Evolutionary conservation across 371 early-diverging fungal species (phyloP).

Genomic region (Actinomortierella wolfii): DNA sequence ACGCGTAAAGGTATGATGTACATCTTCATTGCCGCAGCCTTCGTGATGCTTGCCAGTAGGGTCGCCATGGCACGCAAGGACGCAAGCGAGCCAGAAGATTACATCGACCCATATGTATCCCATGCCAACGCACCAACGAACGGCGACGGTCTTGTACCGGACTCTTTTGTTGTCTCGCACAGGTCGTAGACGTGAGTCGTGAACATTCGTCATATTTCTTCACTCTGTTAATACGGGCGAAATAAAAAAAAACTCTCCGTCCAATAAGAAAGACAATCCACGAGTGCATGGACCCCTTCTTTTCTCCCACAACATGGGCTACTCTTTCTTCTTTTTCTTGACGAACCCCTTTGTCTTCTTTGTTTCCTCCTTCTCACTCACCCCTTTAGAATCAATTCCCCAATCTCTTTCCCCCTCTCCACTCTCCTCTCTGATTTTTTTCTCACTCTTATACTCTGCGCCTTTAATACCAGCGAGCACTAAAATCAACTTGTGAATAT

Average conservation of each 20-base stretch:
- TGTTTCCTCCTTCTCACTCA: background rate
- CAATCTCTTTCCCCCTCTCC: background rate
- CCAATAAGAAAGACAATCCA: too few relatives aligned
- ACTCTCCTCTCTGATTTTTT: conserved; percentile 2
- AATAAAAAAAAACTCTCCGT: too few relatives aligned
- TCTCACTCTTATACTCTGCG: background rate
- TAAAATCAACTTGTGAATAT: too few relatives aligned
- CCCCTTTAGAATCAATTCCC: background rate
- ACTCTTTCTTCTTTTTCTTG: background rate
- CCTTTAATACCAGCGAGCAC: background rate
- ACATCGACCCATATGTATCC: conserved; percentile 45
- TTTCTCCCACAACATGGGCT: conserved; percentile 7
- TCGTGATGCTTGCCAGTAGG: conserved; percentile 41
- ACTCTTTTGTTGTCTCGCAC: conserved; percentile 45
- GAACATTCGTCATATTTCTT: too few relatives aligned
- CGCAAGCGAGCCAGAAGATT: conserved; percentile 35
- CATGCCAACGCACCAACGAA: conserved; percentile 36
- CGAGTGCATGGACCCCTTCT: conserved; percentile 1
- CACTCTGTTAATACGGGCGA: too few relatives aligned
- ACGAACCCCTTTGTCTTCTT: background rate
- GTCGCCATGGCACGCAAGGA: conserved; percentile 31
- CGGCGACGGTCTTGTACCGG: conserved; percentile 37
- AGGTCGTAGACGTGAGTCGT: conserved; percentile 7
- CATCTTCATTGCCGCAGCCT: conserved; percentile 37
- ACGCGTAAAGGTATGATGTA: conserved; percentile 72